phyloP scores from a whole-genome alignment of 306 rosid species.

The Quillaja saponaria region DNA sequence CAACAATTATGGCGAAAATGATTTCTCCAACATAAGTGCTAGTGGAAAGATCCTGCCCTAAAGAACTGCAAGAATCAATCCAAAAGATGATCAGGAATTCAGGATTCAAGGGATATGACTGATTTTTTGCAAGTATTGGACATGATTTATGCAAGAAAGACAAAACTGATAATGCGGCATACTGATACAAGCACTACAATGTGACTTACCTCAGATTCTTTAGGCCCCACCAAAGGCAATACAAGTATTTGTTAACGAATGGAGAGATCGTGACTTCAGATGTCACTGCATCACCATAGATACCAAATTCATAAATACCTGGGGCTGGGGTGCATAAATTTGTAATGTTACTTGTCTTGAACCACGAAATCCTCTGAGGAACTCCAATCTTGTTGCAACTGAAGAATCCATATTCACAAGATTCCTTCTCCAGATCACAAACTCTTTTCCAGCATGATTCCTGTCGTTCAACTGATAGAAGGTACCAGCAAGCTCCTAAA shows the following conservation, averaged over 20 bases:
- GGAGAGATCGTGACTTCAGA: slow-evolving; percentile 58
- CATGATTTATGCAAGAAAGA: too few species aligned
- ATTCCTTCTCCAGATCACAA: slow-evolving; percentile 43
- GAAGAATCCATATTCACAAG: slow-evolving; percentile 56
- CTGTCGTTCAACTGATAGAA: slow-evolving; percentile 76
- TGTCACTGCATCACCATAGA: slow-evolving; percentile 75
- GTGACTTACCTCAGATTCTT: slow-evolving; percentile 70
- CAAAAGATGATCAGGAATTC: not conserved
- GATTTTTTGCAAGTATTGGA: too few species aligned
- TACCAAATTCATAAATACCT: slow-evolving; percentile 61
- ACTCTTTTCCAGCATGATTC: slow-evolving; percentile 91
- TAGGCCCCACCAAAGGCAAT: slow-evolving; percentile 75
- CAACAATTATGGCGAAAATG: slow-evolving; percentile 71
- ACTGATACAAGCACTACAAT: not conserved
- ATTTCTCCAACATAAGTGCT: slow-evolving; percentile 91
- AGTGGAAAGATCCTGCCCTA: slow-evolving; percentile 85
- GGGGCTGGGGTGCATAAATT: slow-evolving; percentile 53
- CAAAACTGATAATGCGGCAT: not conserved
- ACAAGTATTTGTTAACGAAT: slow-evolving; percentile 81
- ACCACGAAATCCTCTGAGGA: slow-evolving; percentile 59
- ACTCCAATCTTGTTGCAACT: slow-evolving; percentile 53
- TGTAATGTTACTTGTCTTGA: slow-evolving; percentile 56
- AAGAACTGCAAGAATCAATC: slow-evolving; percentile 61
- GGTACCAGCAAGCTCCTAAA: slow-evolving; percentile 96
- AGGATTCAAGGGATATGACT: too few species aligned